These are phyloP conservation scores for Camellia oleifera DNA, from an alignment of 179 eudicot species.

Conservation along the genomic window DNA sequence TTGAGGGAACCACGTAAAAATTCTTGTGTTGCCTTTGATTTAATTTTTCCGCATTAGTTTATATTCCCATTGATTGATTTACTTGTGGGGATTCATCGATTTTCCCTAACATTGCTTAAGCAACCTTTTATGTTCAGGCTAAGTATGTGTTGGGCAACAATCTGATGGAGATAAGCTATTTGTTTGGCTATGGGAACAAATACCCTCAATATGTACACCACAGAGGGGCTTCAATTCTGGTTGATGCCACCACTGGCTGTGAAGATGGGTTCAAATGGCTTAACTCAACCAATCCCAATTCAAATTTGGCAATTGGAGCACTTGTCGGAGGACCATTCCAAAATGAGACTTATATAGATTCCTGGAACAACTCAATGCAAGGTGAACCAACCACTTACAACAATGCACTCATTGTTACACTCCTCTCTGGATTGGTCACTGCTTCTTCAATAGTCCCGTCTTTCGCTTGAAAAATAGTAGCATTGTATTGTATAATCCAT, in stretches of 20 bases:
- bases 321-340: slow-evolving; percentile 74
- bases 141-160: slow-evolving; percentile 68
- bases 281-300: slow-evolving; percentile 36
- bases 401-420: slow-evolving; percentile 55
- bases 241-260: slow-evolving; percentile 42
- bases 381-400: slow-evolving; percentile 59
- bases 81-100: too few species aligned
- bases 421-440: slow-evolving; percentile 49
- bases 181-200: slow-evolving; percentile 59
- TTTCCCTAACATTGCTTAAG: too few species aligned
- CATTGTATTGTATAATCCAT: too few species aligned
- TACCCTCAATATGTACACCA: slow-evolving; percentile 64
- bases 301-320: slow-evolving; percentile 57
- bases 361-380: slow-evolving; percentile 42
- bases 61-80: too few species aligned
- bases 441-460: slow-evolving; percentile 32
- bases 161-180: slow-evolving; percentile 54
- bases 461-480: slow-evolving; percentile 17
- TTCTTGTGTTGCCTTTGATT: too few species aligned
- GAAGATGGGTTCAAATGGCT: slow-evolving; percentile 57
- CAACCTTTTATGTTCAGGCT: slow-evolving; percentile 31
- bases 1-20: too few species aligned
- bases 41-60: too few species aligned
- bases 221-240: slow-evolving; percentile 66
- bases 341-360: slow-evolving; percentile 39